Evolutionary conservation across 176 grass and related monocot genomes (phyloP), one percentile per base, ranked within the genome.

Genomic region (Echinochloa phyllopogon): DNA sequence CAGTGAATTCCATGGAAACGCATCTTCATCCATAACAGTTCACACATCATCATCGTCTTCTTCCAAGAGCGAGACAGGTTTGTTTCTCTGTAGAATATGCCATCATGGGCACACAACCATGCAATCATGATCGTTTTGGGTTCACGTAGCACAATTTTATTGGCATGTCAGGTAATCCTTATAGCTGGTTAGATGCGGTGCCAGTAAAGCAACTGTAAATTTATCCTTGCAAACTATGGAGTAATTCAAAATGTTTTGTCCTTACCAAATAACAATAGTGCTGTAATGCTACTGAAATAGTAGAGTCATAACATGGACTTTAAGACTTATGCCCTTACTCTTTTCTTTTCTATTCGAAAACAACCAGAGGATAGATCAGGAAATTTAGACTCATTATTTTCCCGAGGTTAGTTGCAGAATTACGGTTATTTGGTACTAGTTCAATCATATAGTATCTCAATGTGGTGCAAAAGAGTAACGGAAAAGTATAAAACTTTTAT

Each of bases 1-100:
- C 0, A 15, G 37, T 84, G 72, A 52, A 84, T 15, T 7, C n/a
- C 50, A 83, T 40, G 69, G 2, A 74, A 25, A 29, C 7, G 33
- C 62, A 55, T 53, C 69, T 72, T 79, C 43, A 29, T 39, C 33
- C 15, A 37, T 71, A 65, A 49, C 65, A 78, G 60, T 82, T 58
- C 14, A 79, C 2, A n/a, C 81, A 20, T 10, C 75, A 15, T 8
- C 7, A 0, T 38, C 47, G 8, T 27, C 17, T n/a, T 42, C 17
- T n/a, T 42, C 16, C 18, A 17, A 43, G 65, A 77, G 1, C 1
- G 3, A 45, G 1, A 77, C 74, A 74, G 85, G 85, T 87, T 86
- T 56, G 77, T 80, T 80, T 86, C 61, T 77, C 72, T 29, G 44
- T 43, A 57, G 45, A 55, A 76, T 25, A 75, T 75, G 13, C 23